These are phyloP conservation scores for Chlamydomonas schloesseri DNA, from an alignment of 139 green algal species.

Conservation along the genomic window DNA sequence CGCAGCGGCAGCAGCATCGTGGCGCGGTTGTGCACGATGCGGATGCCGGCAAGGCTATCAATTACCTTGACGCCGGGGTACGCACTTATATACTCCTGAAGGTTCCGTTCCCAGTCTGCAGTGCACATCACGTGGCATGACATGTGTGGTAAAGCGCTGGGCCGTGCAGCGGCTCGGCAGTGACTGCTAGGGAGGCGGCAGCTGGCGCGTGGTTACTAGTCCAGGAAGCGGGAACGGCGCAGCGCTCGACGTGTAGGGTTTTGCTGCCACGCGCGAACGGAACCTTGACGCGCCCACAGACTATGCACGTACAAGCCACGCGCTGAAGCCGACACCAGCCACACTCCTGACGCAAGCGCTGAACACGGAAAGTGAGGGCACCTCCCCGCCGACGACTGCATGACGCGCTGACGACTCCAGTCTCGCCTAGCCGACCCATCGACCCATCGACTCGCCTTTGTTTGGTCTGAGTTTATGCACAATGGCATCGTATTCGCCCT, in stretches of 20 bases:
- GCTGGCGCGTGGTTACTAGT: too few relatives aligned
- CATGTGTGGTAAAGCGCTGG: not conserved
- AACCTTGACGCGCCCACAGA: too few relatives aligned
- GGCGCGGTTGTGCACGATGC: slow-evolving; percentile 64
- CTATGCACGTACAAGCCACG: too few relatives aligned
- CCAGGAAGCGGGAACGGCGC: too few relatives aligned
- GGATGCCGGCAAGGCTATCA: slow-evolving; percentile 67
- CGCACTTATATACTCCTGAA: slow-evolving; percentile 66
- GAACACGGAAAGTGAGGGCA: too few relatives aligned
- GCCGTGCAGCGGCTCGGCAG: too few relatives aligned
- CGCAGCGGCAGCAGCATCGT: slow-evolving; percentile 74
- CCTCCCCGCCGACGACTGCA: not conserved
- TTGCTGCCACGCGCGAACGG: too few relatives aligned
- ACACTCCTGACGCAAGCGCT: too few relatives aligned
- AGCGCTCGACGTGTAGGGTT: too few relatives aligned
- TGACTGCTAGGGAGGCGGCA: too few relatives aligned
- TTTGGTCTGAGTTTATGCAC: slow-evolving; percentile 82
- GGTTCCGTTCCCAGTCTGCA: slow-evolving; percentile 76
- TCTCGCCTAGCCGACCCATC: not conserved
- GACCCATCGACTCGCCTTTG: slow-evolving; percentile 63
- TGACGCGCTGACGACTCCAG: not conserved
- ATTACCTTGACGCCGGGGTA: slow-evolving; percentile 73
- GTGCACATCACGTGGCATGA: not conserved
- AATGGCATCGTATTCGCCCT: slow-evolving; percentile 69
- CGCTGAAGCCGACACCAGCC: too few relatives aligned